Evolutionary conservation across 1,139 yeast genomes (phyloP).

Genomic region (Meyerozyma elateridarum): DNA sequence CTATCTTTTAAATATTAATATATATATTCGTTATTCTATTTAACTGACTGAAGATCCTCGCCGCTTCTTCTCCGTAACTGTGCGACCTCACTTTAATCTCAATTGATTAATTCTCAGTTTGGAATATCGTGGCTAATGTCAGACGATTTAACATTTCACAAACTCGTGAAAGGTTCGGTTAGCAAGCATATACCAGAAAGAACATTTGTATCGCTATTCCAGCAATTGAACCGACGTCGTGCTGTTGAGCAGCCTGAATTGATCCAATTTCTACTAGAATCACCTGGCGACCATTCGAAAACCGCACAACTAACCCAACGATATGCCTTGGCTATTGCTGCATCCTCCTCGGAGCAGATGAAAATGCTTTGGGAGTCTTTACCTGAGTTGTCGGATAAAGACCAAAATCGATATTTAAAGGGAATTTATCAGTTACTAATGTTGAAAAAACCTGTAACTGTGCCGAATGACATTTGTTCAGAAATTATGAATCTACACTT

Average conservation of each 20-base stretch:
- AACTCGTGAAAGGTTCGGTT: conserved; percentile 15
- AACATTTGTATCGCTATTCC: conserved; percentile 14
- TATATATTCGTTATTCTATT: no score
- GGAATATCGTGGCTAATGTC: neutral
- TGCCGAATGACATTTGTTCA: neutral
- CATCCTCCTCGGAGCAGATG: conserved; percentile 11
- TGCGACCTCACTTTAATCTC: neutral
- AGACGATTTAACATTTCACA: conserved; percentile 9
- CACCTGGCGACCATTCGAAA: conserved; percentile 8
- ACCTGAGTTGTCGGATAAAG: conserved; percentile 9
- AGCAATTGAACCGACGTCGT: conserved; percentile 14
- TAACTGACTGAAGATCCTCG: no score
- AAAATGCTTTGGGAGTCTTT: conserved; percentile 15
- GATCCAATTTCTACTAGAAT: conserved; percentile 9
- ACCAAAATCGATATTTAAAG: conserved; percentile 14
- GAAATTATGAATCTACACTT: conserved; percentile 1
- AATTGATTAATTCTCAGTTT: neutral
- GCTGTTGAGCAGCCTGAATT: conserved; percentile 15
- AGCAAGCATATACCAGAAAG: conserved; percentile 11
- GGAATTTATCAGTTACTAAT: conserved; percentile 5
- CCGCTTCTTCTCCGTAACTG: no score
- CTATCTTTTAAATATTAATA: neutral
- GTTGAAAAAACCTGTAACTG: conserved; percentile 1
- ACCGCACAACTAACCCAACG: conserved; percentile 8
- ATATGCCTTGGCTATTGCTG: conserved; percentile 12